Evolutionary conservation across 2,329 filamentous ascomycete genomes (phyloP), one percentile per base, ranked within the genome.

Genomic region (Tolypocladium cylindrosporum): DNA sequence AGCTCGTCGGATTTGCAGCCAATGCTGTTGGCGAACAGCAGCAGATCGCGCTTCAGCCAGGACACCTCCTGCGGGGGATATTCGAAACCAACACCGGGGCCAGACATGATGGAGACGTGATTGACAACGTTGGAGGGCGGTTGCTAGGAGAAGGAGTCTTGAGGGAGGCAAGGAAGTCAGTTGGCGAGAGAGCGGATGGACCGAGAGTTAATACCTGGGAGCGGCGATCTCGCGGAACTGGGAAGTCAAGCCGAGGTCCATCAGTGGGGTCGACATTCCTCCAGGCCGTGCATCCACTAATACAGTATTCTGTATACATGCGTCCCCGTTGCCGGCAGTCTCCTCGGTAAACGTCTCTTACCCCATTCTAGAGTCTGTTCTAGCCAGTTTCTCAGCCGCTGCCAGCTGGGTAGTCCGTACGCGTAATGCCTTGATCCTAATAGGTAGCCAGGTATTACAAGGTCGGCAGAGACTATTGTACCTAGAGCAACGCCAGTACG

Each of bases 21-120:
- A 71, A 97, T 93, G 75, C 88, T 93, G 74, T 88, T 88, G 65
- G 92, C 91, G 72, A 97, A 97, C 61, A 97, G 85, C 61, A 97
- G 80, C 41, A 87, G 84, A 78, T 97, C 92, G 64, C 92, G 85
- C 82, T 92, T 91, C 66, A 90, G 74, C 92, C 91, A 97, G 66
- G 87, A 83, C 13, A 96, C 90, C 69, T 87, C 82, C 68, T 84
- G 77, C 54, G 82, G 74, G 59, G 90, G 90, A 72, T 89, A 96
- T 74, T 94, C 84, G 74, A 92, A 91, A 67, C 91, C 90, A 69
- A 78, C 83, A 64, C 84, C 83, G 59, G 80, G 80, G 54, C 74
- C 75, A 66, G 77, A 72, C 70, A 72, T 72, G 57, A 48, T 65
- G 59, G 8, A 21, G 9, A 8, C 16, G 48, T 5, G 36, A 14